Percentiles rank a stretch among this genome's conserved stretches.
These are phyloP conservation scores for Meyerozyma guilliermondii DNA, from an alignment of 1,139 yeast species.

Conservation along the genomic window DNA sequence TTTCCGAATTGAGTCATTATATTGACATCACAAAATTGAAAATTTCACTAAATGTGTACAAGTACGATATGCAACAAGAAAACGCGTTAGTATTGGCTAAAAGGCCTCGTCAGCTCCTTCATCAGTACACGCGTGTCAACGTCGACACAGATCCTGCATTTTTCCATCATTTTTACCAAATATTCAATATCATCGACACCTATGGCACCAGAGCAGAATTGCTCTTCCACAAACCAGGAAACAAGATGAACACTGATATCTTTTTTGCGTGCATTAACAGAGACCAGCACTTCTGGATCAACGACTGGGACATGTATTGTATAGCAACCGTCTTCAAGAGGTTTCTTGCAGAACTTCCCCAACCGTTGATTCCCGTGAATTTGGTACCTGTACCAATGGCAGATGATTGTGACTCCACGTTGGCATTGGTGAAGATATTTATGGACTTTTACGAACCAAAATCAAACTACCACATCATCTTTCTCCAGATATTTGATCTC, in stretches of 20 bases:
- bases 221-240: constrained; percentile 56
- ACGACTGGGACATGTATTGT: constrained; percentile 60
- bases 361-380: constrained; percentile 41
- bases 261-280: constrained; percentile 49
- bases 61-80: constrained; percentile 32
- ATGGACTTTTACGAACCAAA: constrained; percentile 9
- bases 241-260: constrained; percentile 45
- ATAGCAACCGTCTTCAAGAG: constrained; percentile 50
- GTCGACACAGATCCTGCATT: constrained; percentile 25
- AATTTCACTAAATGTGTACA: constrained; percentile 70
- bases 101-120: constrained; percentile 19
- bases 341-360: constrained; percentile 40
- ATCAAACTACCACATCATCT: constrained; percentile 17
- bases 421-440: constrained; percentile 3
- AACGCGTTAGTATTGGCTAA: constrained; percentile 16
- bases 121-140: constrained; percentile 18
- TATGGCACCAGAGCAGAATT: constrained; percentile 44
- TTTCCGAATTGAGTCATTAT: constrained; percentile 58
- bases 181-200: constrained; percentile 41
- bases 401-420: constrained; percentile 40
- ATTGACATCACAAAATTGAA: constrained; percentile 74
- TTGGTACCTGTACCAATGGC: constrained; percentile 42
- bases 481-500: constrained; percentile 39
- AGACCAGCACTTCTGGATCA: constrained; percentile 52
- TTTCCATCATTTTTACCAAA: constrained; percentile 43